Evolutionary conservation across 306 rosid genomes (phyloP), one percentile per base, ranked within the genome.

Genomic region (Inga oerstediana): DNA sequence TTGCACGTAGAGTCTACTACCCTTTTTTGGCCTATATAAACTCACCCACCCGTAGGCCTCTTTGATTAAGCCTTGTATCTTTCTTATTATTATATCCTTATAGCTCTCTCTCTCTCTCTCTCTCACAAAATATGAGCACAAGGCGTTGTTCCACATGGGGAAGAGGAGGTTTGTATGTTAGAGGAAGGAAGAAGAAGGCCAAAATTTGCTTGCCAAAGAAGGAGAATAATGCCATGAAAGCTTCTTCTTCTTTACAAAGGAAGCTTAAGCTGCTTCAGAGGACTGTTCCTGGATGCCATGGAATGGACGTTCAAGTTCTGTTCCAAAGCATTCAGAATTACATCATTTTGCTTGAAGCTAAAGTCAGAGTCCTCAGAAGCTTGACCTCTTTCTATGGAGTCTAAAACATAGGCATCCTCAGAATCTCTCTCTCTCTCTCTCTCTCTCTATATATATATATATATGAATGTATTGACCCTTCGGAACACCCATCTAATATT

Each of bases 301-400:
- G 85, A 67, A 84, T 69, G 80, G 81, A 92, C 62, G 87, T 74
- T 8, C 84, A 89, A 72, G 81, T 75, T 84, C 74, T 90, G 82
- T 88, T 82, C 59, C 88, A 85, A 69, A 80, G 78, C 75, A 85
- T 92, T 84, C 88, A 91, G 52, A 87, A 84, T 30, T 88, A 91
- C 82, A 85, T 94, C 64, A 48, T 74, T 61, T 84, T 39, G 52
- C 91, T 94, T 12, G 86, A 94, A 88, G 81, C 91, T 69, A 92
- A 89, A 87, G 89, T 91, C 43, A 86, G 85, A 2, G 32, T 82
- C 74, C 89, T 94, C 80, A 92, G 87, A 88, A 80, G 81, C 54
- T 88, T 94, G 49, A 85, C 94, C 83, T 76, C 89, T 79, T 65
- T 87, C 7, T 90, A 85, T 87, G 98, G 97, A 54, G 88, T 90